Evolutionary conservation across 2,329 filamentous ascomycete species (phyloP).

Genomic region (Fusarium denticulatum): DNA sequence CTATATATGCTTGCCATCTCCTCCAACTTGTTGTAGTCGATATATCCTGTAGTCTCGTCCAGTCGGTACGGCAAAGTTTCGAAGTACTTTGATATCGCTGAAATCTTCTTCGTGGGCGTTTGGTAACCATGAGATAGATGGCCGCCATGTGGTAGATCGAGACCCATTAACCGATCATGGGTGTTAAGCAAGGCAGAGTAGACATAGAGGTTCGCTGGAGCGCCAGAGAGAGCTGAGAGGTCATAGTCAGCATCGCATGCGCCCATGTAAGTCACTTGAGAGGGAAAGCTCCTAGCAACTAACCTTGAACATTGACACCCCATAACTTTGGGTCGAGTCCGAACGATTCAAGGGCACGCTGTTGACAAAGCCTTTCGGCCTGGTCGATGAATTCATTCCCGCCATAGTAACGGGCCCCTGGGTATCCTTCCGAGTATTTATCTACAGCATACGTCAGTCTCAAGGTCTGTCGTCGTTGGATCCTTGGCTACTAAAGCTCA

Average conservation of each 20-base stretch:
- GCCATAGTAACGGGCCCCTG: slow-evolving; percentile 94
- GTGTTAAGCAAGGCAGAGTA: slow-evolving; percentile 93
- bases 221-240: slow-evolving; percentile 76
- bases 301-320: slow-evolving; percentile 96
- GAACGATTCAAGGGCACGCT: slow-evolving; percentile 88
- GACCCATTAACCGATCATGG: slow-evolving; percentile 95
- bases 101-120: slow-evolving; percentile 93
- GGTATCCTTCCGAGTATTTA: slow-evolving; percentile 99
- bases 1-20: slow-evolving; percentile 88
- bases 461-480: not conserved
- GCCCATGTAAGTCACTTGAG: not conserved
- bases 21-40: slow-evolving; percentile 94
- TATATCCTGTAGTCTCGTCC: slow-evolving; percentile 88
- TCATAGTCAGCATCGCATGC: slow-evolving; percentile 12
- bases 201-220: slow-evolving; percentile 84
- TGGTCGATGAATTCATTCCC: slow-evolving; percentile 97
- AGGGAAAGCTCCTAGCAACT: slow-evolving; percentile 43
- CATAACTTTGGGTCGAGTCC: slow-evolving; percentile 85
- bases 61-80: slow-evolving; percentile 96
- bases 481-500: slow-evolving; percentile 52
- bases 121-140: slow-evolving; percentile 98
- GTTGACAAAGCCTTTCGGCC: slow-evolving; percentile 88
- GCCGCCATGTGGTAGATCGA: slow-evolving; percentile 95
- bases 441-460: slow-evolving; percentile 60
- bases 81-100: slow-evolving; percentile 98